Percentiles rank a stretch among this genome's conserved stretches.
phyloP scores from a whole-genome alignment of 306 rosid genomes.

The Cucumis hystrix region DNA sequence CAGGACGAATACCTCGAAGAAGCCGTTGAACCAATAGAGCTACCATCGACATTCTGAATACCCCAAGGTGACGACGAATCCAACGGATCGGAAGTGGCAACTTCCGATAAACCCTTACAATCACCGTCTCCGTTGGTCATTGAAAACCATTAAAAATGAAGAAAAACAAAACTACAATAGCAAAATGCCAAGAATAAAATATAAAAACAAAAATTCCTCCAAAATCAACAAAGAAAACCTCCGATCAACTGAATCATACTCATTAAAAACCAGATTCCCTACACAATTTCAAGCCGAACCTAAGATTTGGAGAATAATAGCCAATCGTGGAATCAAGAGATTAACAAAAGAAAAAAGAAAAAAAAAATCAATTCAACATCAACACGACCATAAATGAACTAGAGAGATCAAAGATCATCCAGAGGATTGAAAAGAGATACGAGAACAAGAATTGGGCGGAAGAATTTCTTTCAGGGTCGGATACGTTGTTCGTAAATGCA shows the following conservation, averaged over 20 bases:
- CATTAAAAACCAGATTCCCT: background rate
- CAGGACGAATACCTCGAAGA: conserved; percentile 61
- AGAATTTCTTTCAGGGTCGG: background rate
- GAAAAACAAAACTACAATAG: background rate
- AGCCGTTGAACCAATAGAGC: conserved; percentile 6
- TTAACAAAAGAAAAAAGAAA: background rate
- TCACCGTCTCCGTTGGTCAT: conserved; percentile 38
- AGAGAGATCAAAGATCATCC: background rate
- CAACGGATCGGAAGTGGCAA: conserved; percentile 30
- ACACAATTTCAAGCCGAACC: background rate
- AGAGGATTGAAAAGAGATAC: background rate
- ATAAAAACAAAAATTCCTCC: background rate
- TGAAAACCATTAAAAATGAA: conserved; percentile 9
- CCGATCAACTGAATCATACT: background rate
- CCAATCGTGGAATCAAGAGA: background rate
- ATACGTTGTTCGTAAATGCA: background rate
- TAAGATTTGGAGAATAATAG: background rate
- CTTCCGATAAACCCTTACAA: conserved; percentile 11
- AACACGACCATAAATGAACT: background rate
- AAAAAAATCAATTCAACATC: background rate
- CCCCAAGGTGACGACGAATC: conserved; percentile 22
- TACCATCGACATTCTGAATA: conserved; percentile 20
- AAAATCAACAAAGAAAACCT: background rate
- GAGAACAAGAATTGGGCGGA: background rate
- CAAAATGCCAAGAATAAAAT: background rate